These are phyloP conservation scores for Ophiocordyceps robertsii DNA, from an alignment of 2,329 filamentous ascomycete genomes.

Conservation along the genomic window DNA sequence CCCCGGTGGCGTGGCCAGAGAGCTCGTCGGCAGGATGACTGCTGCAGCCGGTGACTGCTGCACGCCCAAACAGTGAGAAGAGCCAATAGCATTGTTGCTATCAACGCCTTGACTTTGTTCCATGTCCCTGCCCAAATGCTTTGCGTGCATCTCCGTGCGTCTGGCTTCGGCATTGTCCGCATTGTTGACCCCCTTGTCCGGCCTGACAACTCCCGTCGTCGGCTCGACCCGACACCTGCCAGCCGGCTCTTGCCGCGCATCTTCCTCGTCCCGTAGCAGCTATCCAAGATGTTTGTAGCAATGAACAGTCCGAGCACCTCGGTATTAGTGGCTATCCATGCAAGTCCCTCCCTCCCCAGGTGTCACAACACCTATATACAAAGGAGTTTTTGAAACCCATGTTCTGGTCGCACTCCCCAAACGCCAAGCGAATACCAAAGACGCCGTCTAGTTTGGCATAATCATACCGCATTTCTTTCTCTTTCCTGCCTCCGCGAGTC, in stretches of 20 bases:
- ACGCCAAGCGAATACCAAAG: conserved; percentile 16
- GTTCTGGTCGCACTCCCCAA: conserved; percentile 11
- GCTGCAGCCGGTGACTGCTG: conserved; percentile 40
- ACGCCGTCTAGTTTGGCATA: conserved; percentile 8
- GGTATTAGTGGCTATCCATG: background rate
- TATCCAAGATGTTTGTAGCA: background rate
- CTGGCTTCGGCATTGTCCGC: too few relatives aligned
- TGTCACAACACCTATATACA: conserved; percentile 12
- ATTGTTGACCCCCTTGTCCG: too few relatives aligned
- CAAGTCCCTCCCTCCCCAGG: background rate
- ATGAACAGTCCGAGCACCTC: background rate
- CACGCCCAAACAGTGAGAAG: conserved; percentile 23
- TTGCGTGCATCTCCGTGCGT: too few relatives aligned
- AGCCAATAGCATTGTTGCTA: too few relatives aligned
- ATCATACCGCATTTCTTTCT: conserved; percentile 2
- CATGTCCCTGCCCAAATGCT: too few relatives aligned
- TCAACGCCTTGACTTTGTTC: too few relatives aligned
- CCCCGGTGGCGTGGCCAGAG: conserved; percentile 22
- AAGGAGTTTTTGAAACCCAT: conserved; percentile 13
- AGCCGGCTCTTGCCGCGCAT: too few relatives aligned
- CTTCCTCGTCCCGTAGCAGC: background rate
- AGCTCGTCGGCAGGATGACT: conserved; percentile 32
- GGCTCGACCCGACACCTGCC: too few relatives aligned
- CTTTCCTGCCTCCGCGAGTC: background rate
- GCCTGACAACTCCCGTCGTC: too few relatives aligned